phyloP scores from a whole-genome alignment of 768 basidiomycete species.

The Tylopilus plumbeoviolaceoides region DNA sequence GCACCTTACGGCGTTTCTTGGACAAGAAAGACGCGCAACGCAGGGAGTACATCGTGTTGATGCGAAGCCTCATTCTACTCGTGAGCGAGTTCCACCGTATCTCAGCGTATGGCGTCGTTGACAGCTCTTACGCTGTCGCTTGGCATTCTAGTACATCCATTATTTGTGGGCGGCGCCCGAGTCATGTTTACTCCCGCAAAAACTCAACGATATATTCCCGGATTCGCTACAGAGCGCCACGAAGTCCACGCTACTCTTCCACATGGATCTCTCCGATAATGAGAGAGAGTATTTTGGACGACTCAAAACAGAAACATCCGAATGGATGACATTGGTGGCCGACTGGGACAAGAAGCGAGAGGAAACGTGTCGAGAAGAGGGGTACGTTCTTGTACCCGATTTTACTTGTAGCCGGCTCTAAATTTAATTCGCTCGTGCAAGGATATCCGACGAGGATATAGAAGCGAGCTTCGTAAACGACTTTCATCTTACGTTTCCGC shows the following conservation, averaged over 20 bases:
- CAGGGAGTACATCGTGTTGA: constrained; percentile 22
- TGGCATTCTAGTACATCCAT: constrained; percentile 22
- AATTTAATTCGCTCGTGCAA: not conserved
- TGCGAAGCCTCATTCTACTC: constrained; percentile 18
- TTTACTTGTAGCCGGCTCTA: not conserved
- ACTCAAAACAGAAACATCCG: constrained; percentile 14
- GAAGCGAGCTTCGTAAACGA: constrained; percentile 15
- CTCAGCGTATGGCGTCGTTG: not conserved
- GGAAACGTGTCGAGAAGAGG: constrained; percentile 2
- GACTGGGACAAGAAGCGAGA: constrained; percentile 22
- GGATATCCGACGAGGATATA: constrained; percentile 14
- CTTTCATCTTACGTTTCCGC: constrained; percentile 24
- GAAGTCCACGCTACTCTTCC: constrained; percentile 21
- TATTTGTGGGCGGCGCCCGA: constrained; percentile 28
- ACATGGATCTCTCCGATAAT: constrained; percentile 19
- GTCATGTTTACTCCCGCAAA: constrained; percentile 17
- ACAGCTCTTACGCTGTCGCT: not conserved
- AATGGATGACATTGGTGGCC: constrained; percentile 16
- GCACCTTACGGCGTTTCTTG: constrained; percentile 8
- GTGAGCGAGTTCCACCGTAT: constrained; percentile 7
- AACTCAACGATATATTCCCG: constrained; percentile 28
- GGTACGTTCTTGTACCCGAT: constrained; percentile 2
- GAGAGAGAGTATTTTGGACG: constrained; percentile 19
- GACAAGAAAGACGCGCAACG: constrained; percentile 13
- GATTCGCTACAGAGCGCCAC: constrained; percentile 14